These are phyloP conservation scores for Auxenochlorella pyrenoidosa DNA, from an alignment of 139 green algal species.

Conservation along the genomic window DNA sequence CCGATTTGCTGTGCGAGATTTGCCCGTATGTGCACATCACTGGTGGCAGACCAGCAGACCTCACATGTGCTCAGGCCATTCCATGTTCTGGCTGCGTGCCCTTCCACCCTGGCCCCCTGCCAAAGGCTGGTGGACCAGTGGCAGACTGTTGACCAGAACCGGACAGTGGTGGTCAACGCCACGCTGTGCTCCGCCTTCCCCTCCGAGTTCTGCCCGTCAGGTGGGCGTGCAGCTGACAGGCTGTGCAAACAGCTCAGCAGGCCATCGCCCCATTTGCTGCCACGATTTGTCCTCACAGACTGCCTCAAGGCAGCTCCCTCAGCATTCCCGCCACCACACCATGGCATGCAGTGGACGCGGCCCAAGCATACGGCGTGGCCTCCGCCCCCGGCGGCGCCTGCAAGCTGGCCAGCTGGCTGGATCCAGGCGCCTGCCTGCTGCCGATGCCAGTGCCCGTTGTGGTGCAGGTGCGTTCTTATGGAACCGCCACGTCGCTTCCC, in stretches of 20 bases:
- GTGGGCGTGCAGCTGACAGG: neutral
- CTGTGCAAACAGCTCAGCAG: neutral
- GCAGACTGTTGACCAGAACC: neutral
- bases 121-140: slow-evolving; percentile 46
- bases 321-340: neutral
- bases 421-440: slow-evolving; percentile 25
- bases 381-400: neutral
- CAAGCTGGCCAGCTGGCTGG: slow-evolving; percentile 19
- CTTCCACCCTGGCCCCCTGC: neutral
- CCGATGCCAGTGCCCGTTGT: slow-evolving; percentile 13
- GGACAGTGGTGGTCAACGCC: slow-evolving; percentile 3
- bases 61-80: too few relatives aligned
- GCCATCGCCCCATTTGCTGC: neutral
- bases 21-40: too few relatives aligned
- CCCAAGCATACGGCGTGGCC: neutral
- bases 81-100: too few relatives aligned
- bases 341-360: neutral
- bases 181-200: slow-evolving; percentile 5
- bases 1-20: too few relatives aligned
- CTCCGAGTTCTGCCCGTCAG: slow-evolving; percentile 12
- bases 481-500: too few relatives aligned
- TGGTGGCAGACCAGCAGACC: too few relatives aligned
- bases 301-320: neutral
- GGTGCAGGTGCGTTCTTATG: too few relatives aligned
- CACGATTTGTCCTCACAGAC: neutral